phyloP scores from a whole-genome alignment of 306 rosid genomes.

The Prunus campanulata region DNA sequence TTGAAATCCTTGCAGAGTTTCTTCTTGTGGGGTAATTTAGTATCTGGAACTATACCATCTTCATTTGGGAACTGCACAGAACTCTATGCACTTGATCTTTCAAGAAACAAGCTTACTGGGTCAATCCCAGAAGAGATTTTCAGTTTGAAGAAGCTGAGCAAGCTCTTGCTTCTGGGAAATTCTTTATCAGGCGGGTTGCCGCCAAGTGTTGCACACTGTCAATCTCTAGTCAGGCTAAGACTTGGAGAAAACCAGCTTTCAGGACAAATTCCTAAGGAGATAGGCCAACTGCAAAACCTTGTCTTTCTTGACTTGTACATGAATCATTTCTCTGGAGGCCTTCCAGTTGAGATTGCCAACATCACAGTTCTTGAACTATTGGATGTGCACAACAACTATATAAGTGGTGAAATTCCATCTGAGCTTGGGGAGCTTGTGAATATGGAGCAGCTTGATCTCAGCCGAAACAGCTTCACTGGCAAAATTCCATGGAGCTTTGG shows the following conservation, averaged over 20 bases:
- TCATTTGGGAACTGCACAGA: constrained; percentile 92
- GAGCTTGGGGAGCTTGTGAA: constrained; percentile 78
- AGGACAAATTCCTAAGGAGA: constrained; percentile 82
- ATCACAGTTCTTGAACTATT: constrained; percentile 86
- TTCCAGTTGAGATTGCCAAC: constrained; percentile 80
- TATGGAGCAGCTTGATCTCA: constrained; percentile 94
- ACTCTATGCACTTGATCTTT: constrained; percentile 90
- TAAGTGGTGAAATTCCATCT: constrained; percentile 72
- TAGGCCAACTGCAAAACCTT: constrained; percentile 83
- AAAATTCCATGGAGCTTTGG: constrained; percentile 83
- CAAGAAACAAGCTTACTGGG: constrained; percentile 89
- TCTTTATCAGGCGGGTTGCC: constrained; percentile 75
- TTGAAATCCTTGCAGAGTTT: constrained; percentile 66
- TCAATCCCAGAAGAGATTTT: constrained; percentile 88
- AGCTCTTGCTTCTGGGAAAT: constrained; percentile 92
- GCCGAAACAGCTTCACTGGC: constrained; percentile 75
- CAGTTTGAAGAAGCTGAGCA: constrained; percentile 85
- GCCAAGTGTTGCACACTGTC: constrained; percentile 63
- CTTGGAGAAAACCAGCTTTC: constrained; percentile 93
- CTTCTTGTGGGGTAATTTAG: constrained; percentile 88
- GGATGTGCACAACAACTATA: constrained; percentile 77
- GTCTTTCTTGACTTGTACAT: constrained; percentile 88
- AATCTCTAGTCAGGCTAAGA: constrained; percentile 79
- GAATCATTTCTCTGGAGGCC: constrained; percentile 79
- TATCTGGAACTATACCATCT: constrained; percentile 80